These are phyloP conservation scores for Metarhizium guizhouense DNA, from an alignment of 2,329 filamentous ascomycete genomes.

Conservation along the genomic window DNA sequence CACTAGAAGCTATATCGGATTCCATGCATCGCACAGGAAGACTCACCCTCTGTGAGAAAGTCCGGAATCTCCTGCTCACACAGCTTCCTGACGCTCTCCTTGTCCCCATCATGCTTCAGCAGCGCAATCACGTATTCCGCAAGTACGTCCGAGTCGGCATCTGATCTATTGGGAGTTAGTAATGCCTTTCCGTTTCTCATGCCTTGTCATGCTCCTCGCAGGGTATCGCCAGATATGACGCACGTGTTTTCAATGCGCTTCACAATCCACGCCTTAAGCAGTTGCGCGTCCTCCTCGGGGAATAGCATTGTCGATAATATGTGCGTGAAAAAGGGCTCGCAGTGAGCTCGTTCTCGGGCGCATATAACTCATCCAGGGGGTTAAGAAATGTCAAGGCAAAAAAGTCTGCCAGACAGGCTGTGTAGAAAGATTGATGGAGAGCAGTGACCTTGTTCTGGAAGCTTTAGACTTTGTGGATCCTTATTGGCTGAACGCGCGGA, in stretches of 20 bases:
- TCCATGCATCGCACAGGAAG: slow-evolving; percentile 17
- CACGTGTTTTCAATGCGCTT: slow-evolving; percentile 69
- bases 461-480: neutral
- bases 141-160: slow-evolving; percentile 72
- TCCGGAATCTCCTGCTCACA: slow-evolving; percentile 67
- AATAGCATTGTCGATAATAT: slow-evolving; percentile 44
- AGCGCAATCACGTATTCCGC: slow-evolving; percentile 79
- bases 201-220: neutral
- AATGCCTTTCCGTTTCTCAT: neutral
- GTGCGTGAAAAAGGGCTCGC: neutral
- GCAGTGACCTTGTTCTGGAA: neutral
- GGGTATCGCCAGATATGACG: slow-evolving; percentile 19
- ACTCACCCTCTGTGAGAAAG: slow-evolving; percentile 58
- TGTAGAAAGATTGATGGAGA: neutral
- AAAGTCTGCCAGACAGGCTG: neutral
- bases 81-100: slow-evolving; percentile 53
- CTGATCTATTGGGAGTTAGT: slow-evolving; percentile 45
- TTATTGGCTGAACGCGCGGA: neutral
- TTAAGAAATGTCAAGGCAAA: neutral
- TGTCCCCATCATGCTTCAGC: slow-evolving; percentile 58
- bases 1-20: neutral
- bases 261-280: slow-evolving; percentile 69
- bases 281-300: slow-evolving; percentile 49
- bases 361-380: neutral
- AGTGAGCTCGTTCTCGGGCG: neutral